These are phyloP conservation scores for Penicillium sp. DNA, from an alignment of 2,329 filamentous ascomycete genomes.

Conservation along the genomic window DNA sequence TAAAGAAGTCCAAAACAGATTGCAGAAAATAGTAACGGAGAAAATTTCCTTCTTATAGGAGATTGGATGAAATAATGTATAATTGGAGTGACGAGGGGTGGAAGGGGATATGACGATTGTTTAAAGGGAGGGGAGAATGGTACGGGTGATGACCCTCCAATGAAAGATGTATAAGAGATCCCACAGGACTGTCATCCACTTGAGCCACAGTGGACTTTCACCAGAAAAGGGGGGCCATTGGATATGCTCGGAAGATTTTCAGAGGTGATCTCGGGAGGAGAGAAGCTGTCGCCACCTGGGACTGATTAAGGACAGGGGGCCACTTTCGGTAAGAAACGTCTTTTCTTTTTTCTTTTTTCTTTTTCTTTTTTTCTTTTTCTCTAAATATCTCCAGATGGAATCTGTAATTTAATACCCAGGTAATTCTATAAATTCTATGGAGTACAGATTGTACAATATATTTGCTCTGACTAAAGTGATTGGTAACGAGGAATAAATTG, in stretches of 20 bases:
- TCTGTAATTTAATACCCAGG: neutral
- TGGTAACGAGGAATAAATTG: conserved; percentile 16
- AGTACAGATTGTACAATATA: neutral
- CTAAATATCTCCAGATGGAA: neutral
- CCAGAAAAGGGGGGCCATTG: neutral
- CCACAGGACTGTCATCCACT: conserved; percentile 17
- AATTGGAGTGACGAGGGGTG: conserved; percentile 19
- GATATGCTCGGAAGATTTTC: conserved; percentile 12
- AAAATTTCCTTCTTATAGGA: conserved; percentile 10
- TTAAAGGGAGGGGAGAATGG: conserved; percentile 20
- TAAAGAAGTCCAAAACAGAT: neutral
- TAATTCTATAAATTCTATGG: neutral
- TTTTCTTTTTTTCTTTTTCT: conserved; percentile 5
- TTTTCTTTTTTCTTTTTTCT: conserved; percentile 4
- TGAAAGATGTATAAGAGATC: conserved; percentile 13
- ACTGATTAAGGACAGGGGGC: conserved; percentile 20
- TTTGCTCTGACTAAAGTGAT: conserved; percentile 13
- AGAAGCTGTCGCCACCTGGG: conserved; percentile 15
- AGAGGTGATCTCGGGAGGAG: neutral
- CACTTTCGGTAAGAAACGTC: neutral
- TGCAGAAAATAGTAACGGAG: neutral
- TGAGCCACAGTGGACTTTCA: conserved; percentile 18
- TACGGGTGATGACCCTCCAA: conserved; percentile 25
- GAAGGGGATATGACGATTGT: conserved; percentile 21
- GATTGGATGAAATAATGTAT: conserved; percentile 6